Percentiles rank a stretch among this genome's conserved stretches.
These are phyloP conservation scores for Sphaerulina vaccinii DNA, from an alignment of 2,329 filamentous ascomycete species.

Conservation along the genomic window DNA sequence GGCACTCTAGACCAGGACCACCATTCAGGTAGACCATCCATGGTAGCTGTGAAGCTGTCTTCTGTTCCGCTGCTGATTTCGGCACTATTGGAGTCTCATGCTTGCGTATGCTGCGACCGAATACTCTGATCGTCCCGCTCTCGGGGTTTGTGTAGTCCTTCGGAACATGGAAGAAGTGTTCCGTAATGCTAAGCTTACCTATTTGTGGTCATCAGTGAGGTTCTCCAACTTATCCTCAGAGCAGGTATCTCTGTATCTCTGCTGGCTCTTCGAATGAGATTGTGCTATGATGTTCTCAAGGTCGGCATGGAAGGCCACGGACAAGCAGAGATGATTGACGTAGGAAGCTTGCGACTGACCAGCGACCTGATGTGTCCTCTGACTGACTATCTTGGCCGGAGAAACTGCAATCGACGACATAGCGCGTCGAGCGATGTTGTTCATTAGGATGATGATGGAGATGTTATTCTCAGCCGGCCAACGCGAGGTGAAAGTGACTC, in stretches of 20 bases:
- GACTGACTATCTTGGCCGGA: conserved; percentile 49
- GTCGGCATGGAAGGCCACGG: too few species aligned
- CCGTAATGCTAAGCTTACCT: conserved; percentile 75
- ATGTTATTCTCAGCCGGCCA: background rate
- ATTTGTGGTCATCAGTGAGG: conserved; percentile 1
- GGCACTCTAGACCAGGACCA: conserved; percentile 77
- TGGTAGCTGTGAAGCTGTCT: conserved; percentile 52
- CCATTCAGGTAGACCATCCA: conserved; percentile 76
- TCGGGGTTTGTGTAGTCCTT: conserved; percentile 67
- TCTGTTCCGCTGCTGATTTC: conserved; percentile 57
- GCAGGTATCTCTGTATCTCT: too few species aligned
- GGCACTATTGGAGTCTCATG: conserved; percentile 55
- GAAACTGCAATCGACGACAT: conserved; percentile 38
- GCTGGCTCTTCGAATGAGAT: too few species aligned
- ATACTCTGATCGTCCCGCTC: conserved; percentile 67
- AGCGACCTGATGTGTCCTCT: conserved; percentile 46
- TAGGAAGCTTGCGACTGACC: conserved; percentile 34
- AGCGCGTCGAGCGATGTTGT: conserved; percentile 28
- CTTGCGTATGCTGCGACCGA: conserved; percentile 71
- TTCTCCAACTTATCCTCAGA: background rate
- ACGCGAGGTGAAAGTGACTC: conserved; percentile 4
- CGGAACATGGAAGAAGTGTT: conserved; percentile 84
- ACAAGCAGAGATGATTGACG: background rate
- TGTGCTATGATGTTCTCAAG: too few species aligned
- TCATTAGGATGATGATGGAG: conserved; percentile 8